phyloP scores from a whole-genome alignment of 2,329 filamentous ascomycete species.

The Fusarium odoratissimum region DNA sequence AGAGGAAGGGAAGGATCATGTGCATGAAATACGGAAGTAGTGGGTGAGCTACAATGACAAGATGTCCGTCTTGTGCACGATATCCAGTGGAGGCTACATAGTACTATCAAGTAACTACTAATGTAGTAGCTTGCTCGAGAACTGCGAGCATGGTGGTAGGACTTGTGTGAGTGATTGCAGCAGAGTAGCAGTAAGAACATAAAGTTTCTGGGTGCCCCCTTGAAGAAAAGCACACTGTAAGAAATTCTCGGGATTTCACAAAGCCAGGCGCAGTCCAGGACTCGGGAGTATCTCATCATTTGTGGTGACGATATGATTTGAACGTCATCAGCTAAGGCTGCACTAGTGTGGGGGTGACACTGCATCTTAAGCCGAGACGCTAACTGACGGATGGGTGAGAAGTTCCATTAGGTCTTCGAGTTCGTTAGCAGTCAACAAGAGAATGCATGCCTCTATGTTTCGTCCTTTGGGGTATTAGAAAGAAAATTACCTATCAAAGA shows the following conservation, averaged over 20 bases:
- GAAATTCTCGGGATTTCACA: background rate
- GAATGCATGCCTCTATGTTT: background rate
- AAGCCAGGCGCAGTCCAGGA: background rate
- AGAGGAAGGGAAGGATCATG: constrained; percentile 20
- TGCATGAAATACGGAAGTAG: constrained; percentile 10
- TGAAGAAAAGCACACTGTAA: background rate
- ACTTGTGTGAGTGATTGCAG: background rate
- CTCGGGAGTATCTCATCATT: background rate
- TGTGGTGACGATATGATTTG: background rate
- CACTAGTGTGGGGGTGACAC: constrained; percentile 21
- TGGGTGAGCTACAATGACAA: constrained; percentile 23
- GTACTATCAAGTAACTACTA: background rate
- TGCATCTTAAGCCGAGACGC: constrained; percentile 13
- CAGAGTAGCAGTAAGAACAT: background rate
- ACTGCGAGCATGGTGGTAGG: constrained; percentile 1
- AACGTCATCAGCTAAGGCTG: constrained; percentile 29
- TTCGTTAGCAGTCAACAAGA: background rate
- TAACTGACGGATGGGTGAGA: constrained; percentile 5
- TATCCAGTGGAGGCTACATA: background rate
- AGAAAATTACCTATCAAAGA: background rate
- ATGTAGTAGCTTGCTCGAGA: background rate
- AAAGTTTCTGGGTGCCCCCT: background rate
- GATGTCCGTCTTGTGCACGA: background rate
- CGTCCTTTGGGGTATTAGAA: background rate
- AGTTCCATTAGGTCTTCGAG: background rate